phyloP scores from a whole-genome alignment of 2,329 filamentous ascomycete genomes.

The Exophiala sp. region DNA sequence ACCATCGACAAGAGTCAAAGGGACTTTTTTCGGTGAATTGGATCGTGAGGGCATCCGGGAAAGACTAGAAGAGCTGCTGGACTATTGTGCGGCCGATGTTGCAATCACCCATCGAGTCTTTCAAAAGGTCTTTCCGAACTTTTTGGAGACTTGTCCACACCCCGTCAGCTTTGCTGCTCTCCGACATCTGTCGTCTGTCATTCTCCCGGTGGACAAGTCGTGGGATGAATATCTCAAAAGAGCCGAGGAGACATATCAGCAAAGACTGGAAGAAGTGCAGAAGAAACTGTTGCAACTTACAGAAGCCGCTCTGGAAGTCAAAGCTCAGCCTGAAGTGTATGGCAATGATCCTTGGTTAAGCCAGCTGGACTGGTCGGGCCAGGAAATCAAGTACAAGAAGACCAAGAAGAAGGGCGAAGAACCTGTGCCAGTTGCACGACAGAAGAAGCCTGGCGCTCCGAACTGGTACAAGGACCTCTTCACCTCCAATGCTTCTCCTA shows the following conservation, averaged over 20 bases:
- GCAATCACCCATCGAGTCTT: slow-evolving; percentile 91
- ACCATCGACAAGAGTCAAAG: slow-evolving; percentile 84
- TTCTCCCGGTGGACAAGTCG: slow-evolving; percentile 78
- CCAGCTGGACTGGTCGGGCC: slow-evolving; percentile 92
- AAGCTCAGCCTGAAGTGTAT: slow-evolving; percentile 63
- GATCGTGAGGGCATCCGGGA: slow-evolving; percentile 63
- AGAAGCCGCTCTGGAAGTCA: slow-evolving; percentile 69
- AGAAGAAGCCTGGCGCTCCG: slow-evolving; percentile 93
- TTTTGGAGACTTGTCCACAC: slow-evolving; percentile 84
- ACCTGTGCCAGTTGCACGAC: slow-evolving; percentile 67
- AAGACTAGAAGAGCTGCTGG: slow-evolving; percentile 74
- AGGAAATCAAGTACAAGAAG: slow-evolving; percentile 86
- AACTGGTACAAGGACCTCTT: slow-evolving; percentile 95
- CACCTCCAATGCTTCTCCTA: slow-evolving; percentile 57
- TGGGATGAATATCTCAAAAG: slow-evolving; percentile 83
- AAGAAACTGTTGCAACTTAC: slow-evolving; percentile 67
- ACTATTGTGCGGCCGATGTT: slow-evolving; percentile 94
- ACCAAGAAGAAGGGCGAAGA: slow-evolving; percentile 80
- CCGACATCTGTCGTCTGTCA: slow-evolving; percentile 86
- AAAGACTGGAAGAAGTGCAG: slow-evolving; percentile 69
- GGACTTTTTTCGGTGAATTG: slow-evolving; percentile 78
- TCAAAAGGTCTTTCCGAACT: slow-evolving; percentile 84
- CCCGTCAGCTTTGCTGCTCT: slow-evolving; percentile 95
- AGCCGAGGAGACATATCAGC: slow-evolving; percentile 77
- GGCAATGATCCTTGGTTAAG: slow-evolving; percentile 79